These are phyloP conservation scores for Eragrostis nindensis DNA, from an alignment of 176 grass and related monocot genomes.

Conservation along the genomic window DNA sequence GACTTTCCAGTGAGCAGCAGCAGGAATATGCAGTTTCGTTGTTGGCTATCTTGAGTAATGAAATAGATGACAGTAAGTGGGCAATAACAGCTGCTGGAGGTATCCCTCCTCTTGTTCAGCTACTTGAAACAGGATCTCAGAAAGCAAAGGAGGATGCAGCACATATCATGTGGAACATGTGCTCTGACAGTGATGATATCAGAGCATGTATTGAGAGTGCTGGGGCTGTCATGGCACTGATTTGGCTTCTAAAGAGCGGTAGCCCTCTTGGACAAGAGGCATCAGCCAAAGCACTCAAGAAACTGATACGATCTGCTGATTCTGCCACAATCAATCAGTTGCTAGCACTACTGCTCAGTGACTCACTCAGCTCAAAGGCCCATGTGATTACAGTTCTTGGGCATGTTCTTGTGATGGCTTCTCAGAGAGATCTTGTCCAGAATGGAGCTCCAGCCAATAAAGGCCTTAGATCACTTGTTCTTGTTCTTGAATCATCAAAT, in stretches of 20 bases:
- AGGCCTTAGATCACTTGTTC: slow-evolving; percentile 81
- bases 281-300: slow-evolving; percentile 88
- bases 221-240: slow-evolving; percentile 74
- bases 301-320: slow-evolving; percentile 78
- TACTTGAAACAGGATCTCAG: slow-evolving; percentile 87
- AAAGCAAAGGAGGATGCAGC: slow-evolving; percentile 91
- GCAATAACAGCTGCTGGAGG: slow-evolving; percentile 98
- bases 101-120: slow-evolving; percentile 88
- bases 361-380: slow-evolving; percentile 68
- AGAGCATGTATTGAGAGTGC: slow-evolving; percentile 95
- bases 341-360: slow-evolving; percentile 73
- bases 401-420: slow-evolving; percentile 85
- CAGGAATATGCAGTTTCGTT: slow-evolving; percentile 94
- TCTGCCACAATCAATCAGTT: slow-evolving; percentile 91
- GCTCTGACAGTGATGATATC: slow-evolving; percentile 91
- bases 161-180: slow-evolving; percentile 88
- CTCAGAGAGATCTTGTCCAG: slow-evolving; percentile 72
- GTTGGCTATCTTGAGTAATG: slow-evolving; percentile 85
- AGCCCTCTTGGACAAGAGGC: slow-evolving; percentile 72
- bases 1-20: slow-evolving; percentile 93
- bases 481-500: slow-evolving; percentile 80
- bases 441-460: slow-evolving; percentile 84
- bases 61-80: slow-evolving; percentile 98
- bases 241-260: slow-evolving; percentile 89
- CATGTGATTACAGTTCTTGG: slow-evolving; percentile 90